Conservation (phyloP, 805 yeast species). For the Saturnispora zaruensis region DNA sequence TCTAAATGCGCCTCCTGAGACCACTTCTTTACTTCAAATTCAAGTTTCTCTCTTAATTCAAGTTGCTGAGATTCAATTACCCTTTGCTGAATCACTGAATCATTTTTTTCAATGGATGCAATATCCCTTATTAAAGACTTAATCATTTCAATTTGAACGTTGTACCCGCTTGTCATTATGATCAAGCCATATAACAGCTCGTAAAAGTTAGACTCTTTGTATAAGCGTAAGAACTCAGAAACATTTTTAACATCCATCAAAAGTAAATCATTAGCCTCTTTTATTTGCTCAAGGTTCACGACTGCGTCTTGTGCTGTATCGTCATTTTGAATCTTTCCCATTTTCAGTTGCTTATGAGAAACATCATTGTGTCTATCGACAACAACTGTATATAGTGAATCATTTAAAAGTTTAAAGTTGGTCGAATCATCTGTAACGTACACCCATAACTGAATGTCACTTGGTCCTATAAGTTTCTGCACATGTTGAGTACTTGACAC, state of each 20-base stretch:
- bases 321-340: conserved; percentile 4
- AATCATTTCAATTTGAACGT: conserved; percentile 21
- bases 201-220: conserved; percentile 23
- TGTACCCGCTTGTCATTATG: conserved; percentile 25
- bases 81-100: not conserved
- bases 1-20: conserved; percentile 29
- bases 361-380: conserved; percentile 11
- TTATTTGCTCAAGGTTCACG: conserved; percentile 22
- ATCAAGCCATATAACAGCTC: conserved; percentile 22
- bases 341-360: not conserved
- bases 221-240: conserved; percentile 20
- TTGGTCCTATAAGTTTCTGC: conserved; percentile 1
- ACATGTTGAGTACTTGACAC: not conserved
- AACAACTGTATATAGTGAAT: conserved; percentile 24
- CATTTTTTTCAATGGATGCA: conserved; percentile 2
- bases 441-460: conserved; percentile 25
- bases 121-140: conserved; percentile 23
- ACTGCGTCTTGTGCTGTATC: conserved; percentile 5
- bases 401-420: conserved; percentile 18
- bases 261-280: conserved; percentile 24
- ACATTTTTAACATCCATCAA: conserved; percentile 22
- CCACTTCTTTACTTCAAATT: conserved; percentile 25
- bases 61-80: not conserved
- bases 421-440: conserved; percentile 20
- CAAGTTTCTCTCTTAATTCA: conserved; percentile 10